Base-by-base conservation (phyloP, 495 filamentous ascomycete species). In the Pseudevernia furfuracea region DNA sequence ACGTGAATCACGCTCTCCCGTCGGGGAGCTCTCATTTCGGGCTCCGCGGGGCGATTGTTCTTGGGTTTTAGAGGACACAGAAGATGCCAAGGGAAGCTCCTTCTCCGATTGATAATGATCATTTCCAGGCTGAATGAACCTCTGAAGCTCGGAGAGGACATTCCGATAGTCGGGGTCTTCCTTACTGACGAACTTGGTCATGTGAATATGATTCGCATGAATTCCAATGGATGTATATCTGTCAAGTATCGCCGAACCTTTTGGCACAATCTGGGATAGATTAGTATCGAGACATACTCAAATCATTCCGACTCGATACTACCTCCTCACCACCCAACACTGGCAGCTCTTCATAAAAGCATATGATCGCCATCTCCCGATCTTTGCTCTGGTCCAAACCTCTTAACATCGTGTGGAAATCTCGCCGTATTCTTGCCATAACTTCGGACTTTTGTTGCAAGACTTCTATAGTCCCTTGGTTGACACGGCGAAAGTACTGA, bases 151-250 rank as follows among this genome's bases (percentile, higher is more conserved):
- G 19, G 39, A 60, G 15, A 65, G 30, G n/a, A 65, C 63, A 28
- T 60, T 60, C 28, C 17, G 59, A 62, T 62, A 76, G 1, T 70
- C 74, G 14, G 69, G 70, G 41, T 77, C 70, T 36, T 74, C 59
- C 15, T 58, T 46, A 28, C 39, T 61, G 10, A 49, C 38, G 62
- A 79, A 80, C 62, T 70, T 76, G 43, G 71, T 64, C 78, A 80
- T 80, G 37, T 75, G 76, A 71, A 72, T 77, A 59, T 81, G 77
- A 65, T 81, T 75, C 17, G 55, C 65, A 41, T 68, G 75, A 41
- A 81, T 74, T 0, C 73, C 72, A 52, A 77, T 75, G 14, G 65
- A 59, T 9, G 64, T 67, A 53, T 77, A 77, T 14, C 71, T 74
- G 0, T 72, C 68, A 12, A 81, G 63, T 34, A 69, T 74, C 39